Evolutionary conservation across 140 eudicot genomes (phyloP), one percentile per base, ranked within the genome.

Genomic region (Flaveria floridana): DNA sequence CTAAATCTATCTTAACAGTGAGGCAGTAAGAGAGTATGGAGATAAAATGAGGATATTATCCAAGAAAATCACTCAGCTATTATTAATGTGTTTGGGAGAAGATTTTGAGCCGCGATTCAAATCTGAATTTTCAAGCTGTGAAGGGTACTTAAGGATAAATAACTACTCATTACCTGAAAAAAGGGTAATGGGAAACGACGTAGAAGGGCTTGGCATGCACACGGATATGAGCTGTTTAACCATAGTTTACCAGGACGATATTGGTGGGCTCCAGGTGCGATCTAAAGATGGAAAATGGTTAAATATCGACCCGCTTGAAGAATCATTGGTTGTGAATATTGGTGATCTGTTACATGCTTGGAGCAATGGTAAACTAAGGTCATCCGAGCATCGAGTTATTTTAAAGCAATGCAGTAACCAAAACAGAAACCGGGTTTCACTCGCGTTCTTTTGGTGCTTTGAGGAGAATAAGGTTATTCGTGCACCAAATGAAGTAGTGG

Each of bases 141-240:
- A 85, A 78, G 93, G 93, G 3, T 85, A 87, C 67, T 21, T 87
- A 72, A 79, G 93, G 74, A 83, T 87, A 68, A 85, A 78, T 55
- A 83, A 85, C 42, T 85, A 87, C 83, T 68, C 88, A 6, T 77
- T 77, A 26, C 88, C 85, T 12, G 77, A 80, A 28, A 75, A 51
- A 37, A 46, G 16, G 10, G 30, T 42, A 30, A 61, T 20, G 12
- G 76, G 77, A 65, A 76, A 88, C 72, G 88, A 79, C 62, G 82
- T 87, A 42, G 86, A 83, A 81, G 93, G 93, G 66, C 93, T 87
- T 46, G 93, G 93, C 10, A 81, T 77, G 87, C 88, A 87, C 82
- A 87, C 93, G 7, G 93, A 85, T 80, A 87, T 85, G 93, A 83
- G 93, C 78, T 87, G 90, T 42, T 67, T 85, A 41, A 87, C 93